Conservation (phyloP, 805 yeast species). For the Starmerella bombicola region DNA sequence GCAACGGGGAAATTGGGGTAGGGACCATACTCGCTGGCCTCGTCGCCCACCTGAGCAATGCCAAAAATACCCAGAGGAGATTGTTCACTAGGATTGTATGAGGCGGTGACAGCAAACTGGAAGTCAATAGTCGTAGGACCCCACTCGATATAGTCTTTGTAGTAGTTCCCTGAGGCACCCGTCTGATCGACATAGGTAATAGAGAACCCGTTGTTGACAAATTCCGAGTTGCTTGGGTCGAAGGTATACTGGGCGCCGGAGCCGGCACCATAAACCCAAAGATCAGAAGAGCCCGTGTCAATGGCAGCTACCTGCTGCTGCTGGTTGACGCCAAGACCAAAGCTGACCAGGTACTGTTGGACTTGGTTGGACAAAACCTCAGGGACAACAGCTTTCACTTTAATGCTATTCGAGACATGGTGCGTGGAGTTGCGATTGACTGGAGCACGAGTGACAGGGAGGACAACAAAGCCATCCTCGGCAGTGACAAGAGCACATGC, state of each 20-base stretch:
- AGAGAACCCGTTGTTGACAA: background rate
- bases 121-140: background rate
- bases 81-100: background rate
- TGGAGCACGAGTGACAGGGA: no score
- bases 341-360: no score
- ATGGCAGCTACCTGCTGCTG: background rate
- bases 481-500: no score
- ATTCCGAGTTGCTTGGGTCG: background rate
- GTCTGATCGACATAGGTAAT: background rate
- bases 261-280: background rate
- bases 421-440: no score
- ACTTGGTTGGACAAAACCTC: no score
- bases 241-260: background rate
- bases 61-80: background rate
- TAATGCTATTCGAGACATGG: no score
- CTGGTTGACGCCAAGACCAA: no score
- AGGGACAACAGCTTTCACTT: no score
- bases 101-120: background rate
- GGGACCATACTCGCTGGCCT: background rate
- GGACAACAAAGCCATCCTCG: no score
- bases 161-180: background rate
- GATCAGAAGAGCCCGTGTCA: background rate
- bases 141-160: background rate
- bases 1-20: conserved; percentile 28
- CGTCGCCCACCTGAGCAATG: background rate